A percentile compares a stretch with the other conserved stretches of the same genome.
Conservation (phyloP, 164 flowering plant genomes). For the Euptelea pleiosperma region DNA sequence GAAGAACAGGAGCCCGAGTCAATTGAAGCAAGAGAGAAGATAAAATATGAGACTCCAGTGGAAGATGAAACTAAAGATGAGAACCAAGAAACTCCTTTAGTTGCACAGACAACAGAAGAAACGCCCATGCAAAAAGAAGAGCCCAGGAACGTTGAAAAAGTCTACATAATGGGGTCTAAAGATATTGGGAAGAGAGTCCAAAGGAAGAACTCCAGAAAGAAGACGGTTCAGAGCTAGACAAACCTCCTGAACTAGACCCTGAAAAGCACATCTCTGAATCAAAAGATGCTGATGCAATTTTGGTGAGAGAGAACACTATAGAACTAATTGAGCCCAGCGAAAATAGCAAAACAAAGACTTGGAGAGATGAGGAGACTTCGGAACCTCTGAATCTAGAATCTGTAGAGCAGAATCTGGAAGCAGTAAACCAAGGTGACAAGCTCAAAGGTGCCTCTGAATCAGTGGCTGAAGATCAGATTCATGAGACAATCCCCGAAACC, state of each 20-base stretch:
- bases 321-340: neutral
- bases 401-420: conserved; percentile 21
- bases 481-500: conserved; percentile 7
- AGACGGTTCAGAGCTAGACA: too few relatives aligned
- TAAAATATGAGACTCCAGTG: conserved; percentile 5
- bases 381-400: conserved; percentile 8
- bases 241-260: neutral
- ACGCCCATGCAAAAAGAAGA: conserved; percentile 4
- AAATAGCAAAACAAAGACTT: neutral
- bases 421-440: conserved; percentile 11
- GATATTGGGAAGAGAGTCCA: neutral
- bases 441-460: conserved; percentile 14
- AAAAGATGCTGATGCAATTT: neutral
- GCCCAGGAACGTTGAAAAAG: conserved; percentile 1
- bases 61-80: conserved; percentile 8
- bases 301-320: neutral
- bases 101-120: conserved; percentile 7
- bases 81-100: conserved; percentile 4
- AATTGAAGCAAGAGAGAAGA: neutral
- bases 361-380: too few relatives aligned
- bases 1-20: conserved; percentile 7
- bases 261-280: neutral
- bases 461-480: conserved; percentile 11
- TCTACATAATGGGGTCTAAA: neutral
- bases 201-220: neutral